These are phyloP conservation scores for Flaveria brownii DNA, from an alignment of 129 eudicot species.

Conservation along the genomic window DNA sequence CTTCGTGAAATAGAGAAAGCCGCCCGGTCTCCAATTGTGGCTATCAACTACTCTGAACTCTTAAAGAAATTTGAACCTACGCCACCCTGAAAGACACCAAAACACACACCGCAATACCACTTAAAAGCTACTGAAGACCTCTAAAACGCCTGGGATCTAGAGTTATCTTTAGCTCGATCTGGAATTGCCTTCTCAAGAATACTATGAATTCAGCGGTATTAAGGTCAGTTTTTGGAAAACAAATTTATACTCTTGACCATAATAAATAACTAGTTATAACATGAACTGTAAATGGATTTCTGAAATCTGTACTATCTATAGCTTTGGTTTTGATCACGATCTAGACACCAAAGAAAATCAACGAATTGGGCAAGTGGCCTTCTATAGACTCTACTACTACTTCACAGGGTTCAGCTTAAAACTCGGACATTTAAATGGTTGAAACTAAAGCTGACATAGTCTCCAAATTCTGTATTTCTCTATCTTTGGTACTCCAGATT, in stretches of 20 bases:
- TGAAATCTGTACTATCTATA: background rate
- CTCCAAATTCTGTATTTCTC: background rate
- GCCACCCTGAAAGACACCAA: background rate
- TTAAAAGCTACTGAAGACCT: background rate
- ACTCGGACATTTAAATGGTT: background rate
- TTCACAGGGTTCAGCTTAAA: background rate
- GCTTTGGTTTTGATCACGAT: background rate
- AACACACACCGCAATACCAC: background rate
- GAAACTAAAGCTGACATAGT: background rate
- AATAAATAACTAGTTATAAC: background rate
- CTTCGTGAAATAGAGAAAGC: too few species aligned
- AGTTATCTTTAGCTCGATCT: background rate
- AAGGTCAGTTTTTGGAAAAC: background rate
- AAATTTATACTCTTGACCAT: background rate
- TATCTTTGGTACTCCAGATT: background rate
- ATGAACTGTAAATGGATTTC: background rate
- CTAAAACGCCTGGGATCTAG: background rate
- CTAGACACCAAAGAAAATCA: background rate
- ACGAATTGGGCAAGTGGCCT: background rate
- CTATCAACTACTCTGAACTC: background rate
- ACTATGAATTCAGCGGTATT: background rate
- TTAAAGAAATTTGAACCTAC: background rate
- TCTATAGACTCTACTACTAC: background rate
- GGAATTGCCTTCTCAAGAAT: background rate
- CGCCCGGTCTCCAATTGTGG: too few species aligned